Conservation (phyloP, 1,139 yeast genomes). For the Sugiyamaella sp. region DNA sequence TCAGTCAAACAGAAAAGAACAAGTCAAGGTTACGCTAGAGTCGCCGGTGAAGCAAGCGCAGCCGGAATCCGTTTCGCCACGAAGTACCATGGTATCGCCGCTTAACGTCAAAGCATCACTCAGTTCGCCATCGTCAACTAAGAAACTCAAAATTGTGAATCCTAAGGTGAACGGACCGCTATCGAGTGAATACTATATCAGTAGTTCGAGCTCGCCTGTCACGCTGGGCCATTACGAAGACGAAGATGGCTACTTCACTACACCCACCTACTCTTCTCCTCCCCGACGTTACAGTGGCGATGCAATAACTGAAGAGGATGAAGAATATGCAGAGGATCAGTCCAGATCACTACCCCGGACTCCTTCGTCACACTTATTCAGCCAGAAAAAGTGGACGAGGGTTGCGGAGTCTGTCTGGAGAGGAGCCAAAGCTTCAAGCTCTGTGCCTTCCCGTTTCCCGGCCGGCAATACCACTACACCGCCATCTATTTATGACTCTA, state of each 20-base stretch:
- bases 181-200: conserved; percentile 3
- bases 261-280: conserved; percentile 12
- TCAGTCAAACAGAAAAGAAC: neutral
- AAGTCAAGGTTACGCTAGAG: neutral
- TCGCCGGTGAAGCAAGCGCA: neutral
- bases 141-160: neutral
- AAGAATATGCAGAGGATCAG: conserved; percentile 11
- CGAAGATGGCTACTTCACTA: conserved; percentile 22
- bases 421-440: conserved; percentile 5
- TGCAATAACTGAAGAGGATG: conserved; percentile 21
- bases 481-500: conserved; percentile 7
- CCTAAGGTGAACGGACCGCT: conserved; percentile 2
- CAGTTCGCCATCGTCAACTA: neutral
- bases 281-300: conserved; percentile 16
- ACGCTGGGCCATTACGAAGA: conserved; percentile 22
- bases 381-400: conserved; percentile 16
- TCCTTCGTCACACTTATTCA: neutral
- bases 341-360: neutral
- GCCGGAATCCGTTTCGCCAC: conserved; percentile 1
- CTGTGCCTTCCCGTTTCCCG: neutral
- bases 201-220: conserved; percentile 1
- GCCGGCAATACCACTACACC: conserved; percentile 2
- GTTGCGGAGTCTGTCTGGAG: conserved; percentile 17
- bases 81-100: neutral
- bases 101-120: neutral